Conservation (phyloP, 345 rosid genomes). For the Dimocarpus longan region DNA sequence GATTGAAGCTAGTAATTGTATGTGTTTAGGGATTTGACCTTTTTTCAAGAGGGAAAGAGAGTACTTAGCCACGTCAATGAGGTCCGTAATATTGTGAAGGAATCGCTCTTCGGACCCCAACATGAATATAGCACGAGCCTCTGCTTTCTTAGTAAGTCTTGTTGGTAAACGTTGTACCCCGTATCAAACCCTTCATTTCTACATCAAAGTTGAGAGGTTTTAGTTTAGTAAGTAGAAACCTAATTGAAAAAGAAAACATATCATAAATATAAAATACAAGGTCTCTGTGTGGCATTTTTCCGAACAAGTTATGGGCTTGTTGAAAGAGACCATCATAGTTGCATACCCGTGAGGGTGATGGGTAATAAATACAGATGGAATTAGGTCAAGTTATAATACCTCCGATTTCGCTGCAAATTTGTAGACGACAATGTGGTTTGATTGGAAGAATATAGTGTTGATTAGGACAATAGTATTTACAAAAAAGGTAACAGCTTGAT, state of each 20-base stretch:
- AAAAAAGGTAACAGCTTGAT: not conserved
- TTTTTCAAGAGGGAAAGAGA: slow-evolving; percentile 41
- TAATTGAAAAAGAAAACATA: no score
- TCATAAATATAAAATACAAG: not conserved
- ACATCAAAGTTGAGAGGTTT: no score
- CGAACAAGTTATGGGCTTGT: not conserved
- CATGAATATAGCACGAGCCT: slow-evolving; percentile 49
- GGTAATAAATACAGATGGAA: not conserved
- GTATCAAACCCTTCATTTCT: slow-evolving; percentile 36
- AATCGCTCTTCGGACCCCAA: slow-evolving; percentile 48
- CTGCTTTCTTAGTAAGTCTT: slow-evolving; percentile 54
- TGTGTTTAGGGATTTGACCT: slow-evolving; percentile 47
- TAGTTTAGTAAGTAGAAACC: no score
- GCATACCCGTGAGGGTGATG: not conserved
- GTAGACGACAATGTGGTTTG: not conserved
- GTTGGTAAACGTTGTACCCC: slow-evolving; percentile 53
- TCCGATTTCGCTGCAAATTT: not conserved
- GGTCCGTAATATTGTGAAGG: slow-evolving; percentile 47
- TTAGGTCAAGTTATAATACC: not conserved
- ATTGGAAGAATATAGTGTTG: not conserved
- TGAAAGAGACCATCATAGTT: not conserved
- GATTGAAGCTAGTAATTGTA: slow-evolving; percentile 24
- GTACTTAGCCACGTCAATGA: slow-evolving; percentile 45
- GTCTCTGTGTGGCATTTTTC: not conserved
- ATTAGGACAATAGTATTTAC: not conserved